A percentile compares a stretch with the other conserved stretches of the same genome.
Conservation (phyloP, 2,329 filamentous ascomycete genomes). For the Xylariaceae sp. region DNA sequence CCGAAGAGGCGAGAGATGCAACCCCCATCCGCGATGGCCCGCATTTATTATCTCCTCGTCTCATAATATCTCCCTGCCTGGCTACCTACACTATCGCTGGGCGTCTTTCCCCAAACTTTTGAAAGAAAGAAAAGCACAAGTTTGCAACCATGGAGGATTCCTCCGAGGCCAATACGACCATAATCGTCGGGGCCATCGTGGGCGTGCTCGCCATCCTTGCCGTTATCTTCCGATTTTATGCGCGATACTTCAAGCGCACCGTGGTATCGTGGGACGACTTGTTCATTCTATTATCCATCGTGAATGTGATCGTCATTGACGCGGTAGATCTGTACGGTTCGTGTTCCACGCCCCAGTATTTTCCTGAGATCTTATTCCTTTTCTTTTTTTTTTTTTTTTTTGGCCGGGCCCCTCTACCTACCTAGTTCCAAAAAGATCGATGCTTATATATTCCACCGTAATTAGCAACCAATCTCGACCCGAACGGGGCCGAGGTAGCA, state of each 20-base stretch:
- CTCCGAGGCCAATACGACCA: background rate
- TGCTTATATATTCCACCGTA: slow-evolving; percentile 12
- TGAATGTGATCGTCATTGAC: slow-evolving; percentile 8
- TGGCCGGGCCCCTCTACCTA: slow-evolving; percentile 13
- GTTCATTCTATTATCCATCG: slow-evolving; percentile 13
- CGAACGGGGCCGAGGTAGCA: slow-evolving; percentile 13
- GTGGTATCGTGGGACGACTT: slow-evolving; percentile 18
- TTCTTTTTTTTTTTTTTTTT: no score
- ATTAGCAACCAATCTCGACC: slow-evolving; percentile 7
- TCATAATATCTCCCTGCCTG: no score
- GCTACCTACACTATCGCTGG: no score
- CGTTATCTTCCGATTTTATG: slow-evolving; percentile 16
- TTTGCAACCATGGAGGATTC: slow-evolving; percentile 2
- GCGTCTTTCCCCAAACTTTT: background rate
- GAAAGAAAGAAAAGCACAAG: background rate
- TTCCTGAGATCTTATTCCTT: no score
- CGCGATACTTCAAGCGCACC: slow-evolving; percentile 5
- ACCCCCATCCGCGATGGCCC: no score
- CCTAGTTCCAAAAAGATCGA: slow-evolving; percentile 18
- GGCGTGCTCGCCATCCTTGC: slow-evolving; percentile 8
- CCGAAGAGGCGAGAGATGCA: no score
- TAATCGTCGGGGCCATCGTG: slow-evolving; percentile 7
- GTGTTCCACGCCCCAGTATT: slow-evolving; percentile 19
- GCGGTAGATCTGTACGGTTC: slow-evolving; percentile 13
- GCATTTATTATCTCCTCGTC: no score